Percentiles rank a stretch among this genome's conserved stretches.
phyloP scores from a whole-genome alignment of 306 rosid genomes.

The Cotoneaster glaucophyllus region DNA sequence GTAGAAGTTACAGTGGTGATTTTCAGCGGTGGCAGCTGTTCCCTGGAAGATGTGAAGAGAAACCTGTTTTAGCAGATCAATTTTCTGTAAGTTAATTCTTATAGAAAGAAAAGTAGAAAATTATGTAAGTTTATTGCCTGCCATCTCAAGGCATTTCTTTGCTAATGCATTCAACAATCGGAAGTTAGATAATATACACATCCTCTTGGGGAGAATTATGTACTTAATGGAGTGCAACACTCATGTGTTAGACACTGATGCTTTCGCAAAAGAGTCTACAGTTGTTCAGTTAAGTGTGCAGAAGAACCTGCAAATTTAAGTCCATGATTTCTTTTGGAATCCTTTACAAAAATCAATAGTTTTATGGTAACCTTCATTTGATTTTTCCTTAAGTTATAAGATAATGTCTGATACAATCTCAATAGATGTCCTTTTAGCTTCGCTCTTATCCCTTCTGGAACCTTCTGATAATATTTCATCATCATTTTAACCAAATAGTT shows the following conservation, averaged over 20 bases:
- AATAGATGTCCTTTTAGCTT: no score
- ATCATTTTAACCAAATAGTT: no score
- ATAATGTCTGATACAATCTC: no score
- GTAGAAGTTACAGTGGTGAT: slow-evolving; percentile 75
- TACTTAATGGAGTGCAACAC: no score
- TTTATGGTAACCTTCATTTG: no score
- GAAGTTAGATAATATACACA: not conserved
- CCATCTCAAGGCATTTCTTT: slow-evolving; percentile 9
- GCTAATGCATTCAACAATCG: not conserved
- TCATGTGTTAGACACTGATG: not conserved
- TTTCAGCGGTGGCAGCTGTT: slow-evolving; percentile 91
- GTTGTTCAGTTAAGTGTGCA: not conserved
- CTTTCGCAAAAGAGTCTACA: not conserved
- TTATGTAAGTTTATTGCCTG: slow-evolving; percentile 41
- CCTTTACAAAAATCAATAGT: no score
- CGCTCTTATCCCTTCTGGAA: no score
- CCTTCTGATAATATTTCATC: no score
- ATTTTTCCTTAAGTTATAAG: no score
- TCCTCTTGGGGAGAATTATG: not conserved
- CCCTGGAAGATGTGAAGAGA: slow-evolving; percentile 64
- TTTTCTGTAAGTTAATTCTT: slow-evolving; percentile 61
- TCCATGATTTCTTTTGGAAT: no score
- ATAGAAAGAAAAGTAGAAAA: not conserved
- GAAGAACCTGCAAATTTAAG: not conserved
- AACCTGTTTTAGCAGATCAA: slow-evolving; percentile 83